phyloP scores from a whole-genome alignment of 2,329 filamentous ascomycete species.

The Westerdykella ornata region DNA sequence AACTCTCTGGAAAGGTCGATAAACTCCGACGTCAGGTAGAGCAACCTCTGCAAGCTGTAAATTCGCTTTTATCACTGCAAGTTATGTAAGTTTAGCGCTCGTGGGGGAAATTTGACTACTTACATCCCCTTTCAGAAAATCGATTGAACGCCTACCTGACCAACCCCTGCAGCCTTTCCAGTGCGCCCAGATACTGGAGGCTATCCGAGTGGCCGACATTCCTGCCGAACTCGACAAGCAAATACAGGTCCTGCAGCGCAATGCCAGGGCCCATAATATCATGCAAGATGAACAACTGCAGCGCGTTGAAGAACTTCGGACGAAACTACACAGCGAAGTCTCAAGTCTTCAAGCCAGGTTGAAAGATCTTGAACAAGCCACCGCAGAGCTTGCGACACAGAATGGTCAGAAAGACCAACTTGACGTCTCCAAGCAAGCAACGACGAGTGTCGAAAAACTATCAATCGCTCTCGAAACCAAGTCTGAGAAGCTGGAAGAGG shows the following conservation, averaged over 20 bases:
- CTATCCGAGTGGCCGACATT: slow-evolving; percentile 2
- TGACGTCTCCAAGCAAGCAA: too few species aligned
- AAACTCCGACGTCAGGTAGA: slow-evolving; percentile 2
- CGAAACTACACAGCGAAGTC: not conserved
- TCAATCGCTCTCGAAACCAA: not conserved
- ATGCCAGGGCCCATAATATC: not conserved
- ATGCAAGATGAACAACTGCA: slow-evolving; percentile 1
- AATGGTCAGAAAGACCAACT: too few species aligned
- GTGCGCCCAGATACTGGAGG: slow-evolving; percentile 1
- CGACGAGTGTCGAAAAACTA: too few species aligned
- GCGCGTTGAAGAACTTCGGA: not conserved
- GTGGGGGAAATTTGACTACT: not conserved
- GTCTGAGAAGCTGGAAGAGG: not conserved
- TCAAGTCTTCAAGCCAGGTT: too few species aligned
- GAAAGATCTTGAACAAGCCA: too few species aligned
- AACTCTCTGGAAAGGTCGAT: slow-evolving; percentile 2
- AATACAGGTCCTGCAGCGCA: slow-evolving; percentile 1
- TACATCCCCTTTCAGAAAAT: too few species aligned
- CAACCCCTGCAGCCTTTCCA: not conserved
- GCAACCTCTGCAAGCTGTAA: slow-evolving; percentile 2
- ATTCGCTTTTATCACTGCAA: slow-evolving; percentile 1
- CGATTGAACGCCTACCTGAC: not conserved
- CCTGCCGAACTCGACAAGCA: slow-evolving; percentile 2
- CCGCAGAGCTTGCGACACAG: too few species aligned
- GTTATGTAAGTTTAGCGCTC: not conserved